Evolutionary conservation across 208 protist species (phyloP), one percentile per base, ranked within the genome.

Genomic region (Wallacemonas rigidus): DNA sequence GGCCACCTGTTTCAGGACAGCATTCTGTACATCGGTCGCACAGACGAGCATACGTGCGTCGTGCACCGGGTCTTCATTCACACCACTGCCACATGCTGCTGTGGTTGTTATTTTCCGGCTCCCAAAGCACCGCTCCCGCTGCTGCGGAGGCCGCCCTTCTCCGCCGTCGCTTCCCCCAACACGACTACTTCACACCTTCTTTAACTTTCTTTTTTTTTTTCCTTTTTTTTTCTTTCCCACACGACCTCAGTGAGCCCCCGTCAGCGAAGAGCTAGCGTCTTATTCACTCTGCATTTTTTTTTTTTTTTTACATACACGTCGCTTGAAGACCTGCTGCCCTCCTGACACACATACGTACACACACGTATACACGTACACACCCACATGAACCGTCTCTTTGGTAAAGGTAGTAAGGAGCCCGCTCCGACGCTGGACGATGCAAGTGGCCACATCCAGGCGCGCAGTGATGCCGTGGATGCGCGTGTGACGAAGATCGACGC

Each of bases 331-430:
- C 26, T 26, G 0, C 67, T 51, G 39, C 45, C 41, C 17, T 62
- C 36, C 2, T 39, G 45, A 69, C 51, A 6, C 47, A 57, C 26
- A 8, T 51, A 47, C 65, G 48, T 40, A 57, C 62, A 68, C 38
- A 48, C 48, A 39, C 63, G 43, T 39, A 38, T 26, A 43, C 6
- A 47, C 65, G 48, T 40, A 57, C 62, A 68, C 38, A 48, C 48
- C n/a, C 14, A 53, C 9, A 97, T 97, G 93, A 93, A 95, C 68
- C 88, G 92, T 58, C 76, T 98, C 11, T 97, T 98, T 64, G 95
- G 93, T 51, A 93, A 95, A 61, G 61, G 68, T 15, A 86, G 75
- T 47, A 89, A 86, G 8, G 72, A 75, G 64, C 82, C 88, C 8
- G 91, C 91, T 79, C 88, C 92, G 50, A 96, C 92, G 45, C 77